Percentiles rank a stretch among this genome's conserved stretches.
Evolutionary conservation across 2,329 filamentous ascomycete genomes (phyloP).

Genomic region (Colletotrichum godetiae): DNA sequence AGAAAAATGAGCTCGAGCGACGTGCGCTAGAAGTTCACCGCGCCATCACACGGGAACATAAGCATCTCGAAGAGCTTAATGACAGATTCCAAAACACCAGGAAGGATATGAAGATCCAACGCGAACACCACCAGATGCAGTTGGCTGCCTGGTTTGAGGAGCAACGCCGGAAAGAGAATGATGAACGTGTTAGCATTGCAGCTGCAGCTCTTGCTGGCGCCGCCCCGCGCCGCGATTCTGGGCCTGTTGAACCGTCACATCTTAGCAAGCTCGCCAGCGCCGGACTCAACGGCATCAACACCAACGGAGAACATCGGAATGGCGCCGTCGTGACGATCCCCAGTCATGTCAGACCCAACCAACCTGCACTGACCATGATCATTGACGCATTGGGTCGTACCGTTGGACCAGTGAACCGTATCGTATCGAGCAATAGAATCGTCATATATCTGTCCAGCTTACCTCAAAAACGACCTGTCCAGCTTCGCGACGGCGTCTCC

Average conservation of each 20-base stretch:
- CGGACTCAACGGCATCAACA: neutral
- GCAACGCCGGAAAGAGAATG: conserved; percentile 6
- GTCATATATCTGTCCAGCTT: neutral
- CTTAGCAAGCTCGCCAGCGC: neutral
- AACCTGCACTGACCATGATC: conserved; percentile 38
- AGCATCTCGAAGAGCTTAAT: conserved; percentile 15
- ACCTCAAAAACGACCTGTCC: conserved; percentile 18
- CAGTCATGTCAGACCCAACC: neutral
- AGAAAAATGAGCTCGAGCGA: conserved; percentile 27
- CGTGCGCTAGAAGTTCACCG: conserved; percentile 17
- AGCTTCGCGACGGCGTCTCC: neutral
- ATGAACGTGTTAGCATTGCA: conserved; percentile 18
- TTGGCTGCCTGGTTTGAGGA: conserved; percentile 12
- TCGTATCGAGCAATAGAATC: conserved; percentile 32
- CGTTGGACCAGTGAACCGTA: conserved; percentile 50
- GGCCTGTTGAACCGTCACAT: neutral
- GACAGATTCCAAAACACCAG: neutral
- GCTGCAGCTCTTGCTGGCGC: conserved; percentile 18
- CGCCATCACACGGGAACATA: conserved; percentile 19
- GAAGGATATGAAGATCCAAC: neutral
- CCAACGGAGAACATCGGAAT: conserved; percentile 2
- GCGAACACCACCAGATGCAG: neutral
- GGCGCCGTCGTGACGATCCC: neutral
- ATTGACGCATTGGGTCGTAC: conserved; percentile 50
- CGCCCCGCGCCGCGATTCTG: neutral